Conservation (phyloP, 2,329 filamentous ascomycete species). For the Aspergillus ustus region DNA sequence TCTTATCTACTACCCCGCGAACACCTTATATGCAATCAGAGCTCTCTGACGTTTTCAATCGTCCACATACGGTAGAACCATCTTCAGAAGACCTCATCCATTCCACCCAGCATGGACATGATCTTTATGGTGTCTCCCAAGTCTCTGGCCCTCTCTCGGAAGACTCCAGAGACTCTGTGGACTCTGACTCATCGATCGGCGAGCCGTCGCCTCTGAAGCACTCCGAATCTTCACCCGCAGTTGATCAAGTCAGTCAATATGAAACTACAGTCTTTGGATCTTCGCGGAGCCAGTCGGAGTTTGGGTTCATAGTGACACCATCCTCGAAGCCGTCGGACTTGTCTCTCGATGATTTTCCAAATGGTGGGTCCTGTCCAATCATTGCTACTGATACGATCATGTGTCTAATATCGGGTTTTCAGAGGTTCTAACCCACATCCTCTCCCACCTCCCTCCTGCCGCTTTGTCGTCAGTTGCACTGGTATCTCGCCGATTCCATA, state of each 20-base stretch:
- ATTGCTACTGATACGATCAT: constrained; percentile 7
- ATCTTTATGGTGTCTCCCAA: constrained; percentile 48
- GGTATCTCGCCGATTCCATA: constrained; percentile 85
- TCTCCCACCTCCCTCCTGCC: constrained; percentile 86
- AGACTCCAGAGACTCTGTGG: constrained; percentile 41
- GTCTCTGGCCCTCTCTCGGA: constrained; percentile 49
- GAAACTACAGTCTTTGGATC: constrained; percentile 52
- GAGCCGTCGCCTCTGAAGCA: constrained; percentile 31
- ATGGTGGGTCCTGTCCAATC: constrained; percentile 63
- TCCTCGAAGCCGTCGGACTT: constrained; percentile 49
- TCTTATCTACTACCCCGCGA: constrained; percentile 35
- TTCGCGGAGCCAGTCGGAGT: constrained; percentile 47
- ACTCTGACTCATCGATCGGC: constrained; percentile 29
- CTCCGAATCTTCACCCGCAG: constrained; percentile 47
- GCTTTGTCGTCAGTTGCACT: constrained; percentile 81
- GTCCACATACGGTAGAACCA: constrained; percentile 46
- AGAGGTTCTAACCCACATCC: constrained; percentile 91
- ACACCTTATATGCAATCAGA: constrained; percentile 69
- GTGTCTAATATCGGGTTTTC: constrained; percentile 18
- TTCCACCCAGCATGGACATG: constrained; percentile 65
- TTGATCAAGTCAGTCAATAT: constrained; percentile 60
- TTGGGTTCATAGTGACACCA: constrained; percentile 57
- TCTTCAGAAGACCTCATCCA: constrained; percentile 38
- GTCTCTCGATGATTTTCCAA: constrained; percentile 70
- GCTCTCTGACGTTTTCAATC: constrained; percentile 56